Base-by-base conservation (phyloP, 106 monocot species). In the Acorus gramineus region DNA sequence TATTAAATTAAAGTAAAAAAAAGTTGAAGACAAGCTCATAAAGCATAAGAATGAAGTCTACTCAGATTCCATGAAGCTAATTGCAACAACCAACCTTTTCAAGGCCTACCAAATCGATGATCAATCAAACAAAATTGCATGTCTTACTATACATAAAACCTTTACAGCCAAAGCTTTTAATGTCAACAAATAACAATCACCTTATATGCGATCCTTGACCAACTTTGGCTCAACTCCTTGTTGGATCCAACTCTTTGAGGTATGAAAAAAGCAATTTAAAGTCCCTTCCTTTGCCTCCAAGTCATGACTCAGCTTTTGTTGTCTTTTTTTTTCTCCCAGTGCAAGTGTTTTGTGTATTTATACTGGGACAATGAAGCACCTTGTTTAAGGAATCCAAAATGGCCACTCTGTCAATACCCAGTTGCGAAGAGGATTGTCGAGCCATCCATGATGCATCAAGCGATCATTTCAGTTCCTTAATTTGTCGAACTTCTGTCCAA, bases 361-460 rank as follows among this genome's bases (percentile, higher is more conserved):
- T 4, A 44, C 28, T 3, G 3, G 49, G 42, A 3, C 47, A 8
- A 0, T 3, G 3, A 8, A 7, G 50, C 59, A 4, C 46, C 49
- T 52, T 8, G 8, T 44, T 52, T 42, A 12, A 3, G 56, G 59
- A 50, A 52, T 14, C 3, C 28, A 3, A 55, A 58, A 42, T 11
- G 10, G 2, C 47, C 28, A 8, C 47, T 44, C 55, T 14, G 28
- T 50, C 47, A 11, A 56, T 45, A 4, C 13, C 51, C 12, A 53
- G 48, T 46, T 78, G 70, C 55, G 81, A 81, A 66, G 64, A 66
- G 4, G 81, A 64, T n/a, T 82, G 86, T 60, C 59, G 53, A 49
- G 72, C 76, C 52, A 82, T 82, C 57, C 76, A 71, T 14, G 62
- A 66, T 5, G 44, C 75, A 50, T 64, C 69, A 63, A 57, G 50